Percentiles rank a stretch among this genome's conserved stretches.
Evolutionary conservation across 805 yeast genomes (phyloP).

Genomic region (Pichia pseudocactophila): DNA sequence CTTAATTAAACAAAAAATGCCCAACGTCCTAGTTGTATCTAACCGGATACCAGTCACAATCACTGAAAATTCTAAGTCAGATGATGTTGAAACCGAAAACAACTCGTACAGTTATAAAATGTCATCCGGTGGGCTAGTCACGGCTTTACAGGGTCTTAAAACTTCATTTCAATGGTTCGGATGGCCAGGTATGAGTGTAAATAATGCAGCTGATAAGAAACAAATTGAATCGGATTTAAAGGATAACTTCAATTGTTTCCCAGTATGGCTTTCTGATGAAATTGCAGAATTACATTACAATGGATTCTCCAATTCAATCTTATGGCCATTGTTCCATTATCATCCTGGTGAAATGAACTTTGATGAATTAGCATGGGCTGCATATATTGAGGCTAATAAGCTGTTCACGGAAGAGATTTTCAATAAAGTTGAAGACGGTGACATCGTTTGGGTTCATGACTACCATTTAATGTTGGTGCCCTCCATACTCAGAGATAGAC

Average conservation of each 20-base stretch:
- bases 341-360: conserved; percentile 99
- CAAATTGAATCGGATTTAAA: conserved; percentile 61
- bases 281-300: conserved; percentile 94
- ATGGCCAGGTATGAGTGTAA: conserved; percentile 93
- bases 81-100: neutral
- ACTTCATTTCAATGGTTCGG: conserved; percentile 95
- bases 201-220: conserved; percentile 55
- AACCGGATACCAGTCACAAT: conserved; percentile 94
- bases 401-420: conserved; percentile 71
- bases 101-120: conserved; percentile 69
- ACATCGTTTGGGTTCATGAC: conserved; percentile 95
- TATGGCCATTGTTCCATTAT: conserved; percentile 98
- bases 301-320: conserved; percentile 87
- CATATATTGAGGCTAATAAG: conserved; percentile 87
- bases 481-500: conserved; percentile 63
- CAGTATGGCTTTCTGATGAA: conserved; percentile 79
- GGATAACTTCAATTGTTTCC: conserved; percentile 79
- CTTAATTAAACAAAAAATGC: neutral
- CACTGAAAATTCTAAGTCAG: conserved; percentile 22
- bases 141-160: conserved; percentile 88
- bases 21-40: conserved; percentile 80
- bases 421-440: conserved; percentile 64
- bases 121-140: conserved; percentile 97
- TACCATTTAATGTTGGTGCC: conserved; percentile 95
- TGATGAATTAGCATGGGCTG: conserved; percentile 97